phyloP scores from a whole-genome alignment of 1,139 yeast species.

The Kurtzmaniella quercitrusa region DNA sequence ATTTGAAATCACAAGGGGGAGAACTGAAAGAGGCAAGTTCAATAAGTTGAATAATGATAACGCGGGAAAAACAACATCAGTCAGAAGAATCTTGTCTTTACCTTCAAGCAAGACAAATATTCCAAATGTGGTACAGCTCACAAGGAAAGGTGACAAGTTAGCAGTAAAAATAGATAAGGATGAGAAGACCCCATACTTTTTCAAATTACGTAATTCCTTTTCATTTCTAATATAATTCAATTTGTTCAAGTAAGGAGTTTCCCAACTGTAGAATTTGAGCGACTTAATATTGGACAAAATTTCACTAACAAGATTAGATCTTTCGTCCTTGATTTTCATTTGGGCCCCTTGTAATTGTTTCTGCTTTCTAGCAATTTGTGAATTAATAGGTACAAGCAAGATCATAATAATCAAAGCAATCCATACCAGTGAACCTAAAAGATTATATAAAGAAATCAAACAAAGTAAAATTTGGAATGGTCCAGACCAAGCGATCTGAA shows the following conservation, averaged over 20 bases:
- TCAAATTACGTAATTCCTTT: slow-evolving; percentile 44
- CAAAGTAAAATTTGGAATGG: slow-evolving; percentile 57
- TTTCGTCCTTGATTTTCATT: slow-evolving; percentile 63
- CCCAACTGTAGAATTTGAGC: slow-evolving; percentile 75
- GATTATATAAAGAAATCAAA: slow-evolving; percentile 49
- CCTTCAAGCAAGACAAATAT: slow-evolving; percentile 43
- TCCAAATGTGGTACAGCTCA: slow-evolving; percentile 61
- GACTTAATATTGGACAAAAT: slow-evolving; percentile 63
- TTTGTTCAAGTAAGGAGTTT: slow-evolving; percentile 54
- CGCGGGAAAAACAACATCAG: slow-evolving; percentile 74
- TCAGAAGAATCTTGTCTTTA: slow-evolving; percentile 44
- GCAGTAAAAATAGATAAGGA: slow-evolving; percentile 49
- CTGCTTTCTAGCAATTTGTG: slow-evolving; percentile 43
- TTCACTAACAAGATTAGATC: slow-evolving; percentile 58
- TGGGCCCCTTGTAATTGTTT: slow-evolving; percentile 51
- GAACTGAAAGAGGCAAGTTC: slow-evolving; percentile 54
- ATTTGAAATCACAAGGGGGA: slow-evolving; percentile 52
- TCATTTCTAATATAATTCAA: slow-evolving; percentile 48
- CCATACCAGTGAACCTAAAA: slow-evolving; percentile 60
- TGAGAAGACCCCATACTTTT: slow-evolving; percentile 38
- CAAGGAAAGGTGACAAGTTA: slow-evolving; percentile 32
- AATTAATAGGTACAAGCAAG: slow-evolving; percentile 57
- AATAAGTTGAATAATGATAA: slow-evolving; percentile 56
- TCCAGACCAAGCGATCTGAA: slow-evolving; percentile 54
- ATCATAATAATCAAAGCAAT: slow-evolving; percentile 54